A percentile compares a stretch with the other conserved stretches of the same genome.
Evolutionary conservation across 192 early-diverging fungal genomes (phyloP).

Genomic region (Thoreauomyces humboldtii): DNA sequence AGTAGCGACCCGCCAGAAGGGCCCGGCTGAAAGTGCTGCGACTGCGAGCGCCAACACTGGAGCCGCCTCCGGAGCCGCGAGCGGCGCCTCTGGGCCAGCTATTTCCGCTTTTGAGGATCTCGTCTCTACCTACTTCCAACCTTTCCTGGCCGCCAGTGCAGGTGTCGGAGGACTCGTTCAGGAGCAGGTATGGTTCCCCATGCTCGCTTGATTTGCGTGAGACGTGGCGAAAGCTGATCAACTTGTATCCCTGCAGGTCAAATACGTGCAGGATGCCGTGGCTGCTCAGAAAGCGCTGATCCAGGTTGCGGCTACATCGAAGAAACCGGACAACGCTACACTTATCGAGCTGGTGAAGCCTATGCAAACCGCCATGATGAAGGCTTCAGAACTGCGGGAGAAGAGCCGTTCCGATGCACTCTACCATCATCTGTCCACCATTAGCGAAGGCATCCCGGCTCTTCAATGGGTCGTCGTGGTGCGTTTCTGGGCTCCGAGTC

Average conservation of each 20-base stretch:
- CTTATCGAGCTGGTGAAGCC: conserved; percentile 67
- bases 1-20: conserved; percentile 53
- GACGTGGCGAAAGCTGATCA: not conserved
- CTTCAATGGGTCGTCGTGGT: conserved; percentile 90
- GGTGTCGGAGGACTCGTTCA: conserved; percentile 60
- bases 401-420: conserved; percentile 71
- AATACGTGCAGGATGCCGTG: conserved; percentile 57
- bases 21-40: conserved; percentile 32
- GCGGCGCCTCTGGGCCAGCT: conserved; percentile 39
- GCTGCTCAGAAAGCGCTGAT: conserved; percentile 75
- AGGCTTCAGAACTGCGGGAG: conserved; percentile 69
- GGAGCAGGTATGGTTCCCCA: conserved; percentile 53
- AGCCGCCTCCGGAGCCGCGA: conserved; percentile 27
- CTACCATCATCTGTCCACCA: conserved; percentile 78
- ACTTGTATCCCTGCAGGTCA: conserved; percentile 43
- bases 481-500: conserved; percentile 26
- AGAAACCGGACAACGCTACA: conserved; percentile 69
- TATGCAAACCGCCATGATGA: conserved; percentile 65
- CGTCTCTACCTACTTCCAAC: conserved; percentile 36
- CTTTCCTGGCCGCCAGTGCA: conserved; percentile 39
- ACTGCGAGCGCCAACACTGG: conserved; percentile 31
- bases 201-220: no score
- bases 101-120: conserved; percentile 60
- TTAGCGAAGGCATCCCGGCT: conserved; percentile 86
- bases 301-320: conserved; percentile 63